Percentiles rank a stretch among this genome's conserved stretches.
phyloP scores from a whole-genome alignment of 2,329 filamentous ascomycete genomes.

The Fusarium bulbicola region DNA sequence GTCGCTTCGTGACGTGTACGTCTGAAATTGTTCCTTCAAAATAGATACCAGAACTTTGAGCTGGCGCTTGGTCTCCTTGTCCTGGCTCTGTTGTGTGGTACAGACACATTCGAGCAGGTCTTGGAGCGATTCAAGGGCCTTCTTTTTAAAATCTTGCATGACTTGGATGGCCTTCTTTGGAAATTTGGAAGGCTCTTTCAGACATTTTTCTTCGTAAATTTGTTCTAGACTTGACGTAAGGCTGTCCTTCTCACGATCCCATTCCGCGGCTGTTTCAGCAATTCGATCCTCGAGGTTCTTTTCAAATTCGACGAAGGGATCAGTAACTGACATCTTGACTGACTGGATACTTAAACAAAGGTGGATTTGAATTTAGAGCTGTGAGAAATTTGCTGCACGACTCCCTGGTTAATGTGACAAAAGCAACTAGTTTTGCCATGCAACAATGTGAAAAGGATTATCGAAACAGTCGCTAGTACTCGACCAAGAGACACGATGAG shows the following conservation, averaged over 20 bases:
- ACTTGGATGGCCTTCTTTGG: neutral
- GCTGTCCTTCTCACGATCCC: neutral
- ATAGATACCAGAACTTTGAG: neutral
- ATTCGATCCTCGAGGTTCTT: neutral
- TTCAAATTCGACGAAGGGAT: neutral
- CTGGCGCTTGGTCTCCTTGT: neutral
- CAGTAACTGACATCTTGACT: neutral
- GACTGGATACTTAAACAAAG: neutral
- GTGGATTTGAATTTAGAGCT: neutral
- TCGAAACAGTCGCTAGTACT: neutral
- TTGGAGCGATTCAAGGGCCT: neutral
- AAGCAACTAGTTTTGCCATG: neutral
- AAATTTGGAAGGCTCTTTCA: neutral
- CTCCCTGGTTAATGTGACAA: neutral
- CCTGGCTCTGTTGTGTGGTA: neutral
- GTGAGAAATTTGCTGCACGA: neutral
- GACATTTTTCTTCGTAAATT: neutral
- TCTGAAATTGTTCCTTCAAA: neutral
- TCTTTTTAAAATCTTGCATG: neutral
- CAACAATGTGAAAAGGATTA: neutral
- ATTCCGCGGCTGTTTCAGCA: neutral
- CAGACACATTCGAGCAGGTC: neutral
- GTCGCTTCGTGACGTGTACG: neutral
- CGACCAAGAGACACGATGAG: neutral
- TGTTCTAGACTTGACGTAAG: neutral